These are phyloP conservation scores for Cicer bijugum DNA, from an alignment of 306 rosid species.

Conservation along the genomic window DNA sequence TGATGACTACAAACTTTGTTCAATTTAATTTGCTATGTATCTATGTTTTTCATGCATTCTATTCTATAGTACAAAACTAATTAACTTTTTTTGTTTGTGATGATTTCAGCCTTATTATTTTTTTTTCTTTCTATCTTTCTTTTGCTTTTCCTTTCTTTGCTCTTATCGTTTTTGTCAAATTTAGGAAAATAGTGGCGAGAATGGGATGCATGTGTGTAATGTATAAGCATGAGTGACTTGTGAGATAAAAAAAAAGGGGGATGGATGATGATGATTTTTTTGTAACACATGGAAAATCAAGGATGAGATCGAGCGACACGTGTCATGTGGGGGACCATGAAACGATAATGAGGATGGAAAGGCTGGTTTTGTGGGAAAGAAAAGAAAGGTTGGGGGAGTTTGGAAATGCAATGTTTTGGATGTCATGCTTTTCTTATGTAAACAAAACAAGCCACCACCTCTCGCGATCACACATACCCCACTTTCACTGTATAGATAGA, in stretches of 20 bases:
- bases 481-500: constrained; percentile 28
- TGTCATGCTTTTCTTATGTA: constrained; percentile 57
- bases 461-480: constrained; percentile 31
- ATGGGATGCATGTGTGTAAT: not conserved
- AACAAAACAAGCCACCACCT: constrained; percentile 38
- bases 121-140: not conserved
- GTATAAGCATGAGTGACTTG: constrained; percentile 11
- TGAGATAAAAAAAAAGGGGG: not conserved
- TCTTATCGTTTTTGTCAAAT: not conserved
- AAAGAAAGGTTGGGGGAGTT: constrained; percentile 42
- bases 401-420: constrained; percentile 40
- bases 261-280: not conserved
- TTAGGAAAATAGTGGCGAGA: constrained; percentile 21
- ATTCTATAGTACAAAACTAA: not conserved
- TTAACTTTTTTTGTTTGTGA: not conserved
- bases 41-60: constrained; percentile 21
- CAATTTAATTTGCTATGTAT: not conserved
- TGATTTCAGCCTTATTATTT: not conserved
- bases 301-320: constrained; percentile 37
- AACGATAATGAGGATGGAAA: constrained; percentile 36
- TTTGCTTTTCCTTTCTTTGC: not conserved
- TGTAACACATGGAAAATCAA: constrained; percentile 36
- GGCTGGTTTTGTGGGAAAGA: constrained; percentile 41
- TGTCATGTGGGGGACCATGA: constrained; percentile 44
- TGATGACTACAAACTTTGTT: not conserved